These are phyloP conservation scores for Dendrobium huoshanense DNA, from an alignment of 106 monocot genomes.

Conservation along the genomic window DNA sequence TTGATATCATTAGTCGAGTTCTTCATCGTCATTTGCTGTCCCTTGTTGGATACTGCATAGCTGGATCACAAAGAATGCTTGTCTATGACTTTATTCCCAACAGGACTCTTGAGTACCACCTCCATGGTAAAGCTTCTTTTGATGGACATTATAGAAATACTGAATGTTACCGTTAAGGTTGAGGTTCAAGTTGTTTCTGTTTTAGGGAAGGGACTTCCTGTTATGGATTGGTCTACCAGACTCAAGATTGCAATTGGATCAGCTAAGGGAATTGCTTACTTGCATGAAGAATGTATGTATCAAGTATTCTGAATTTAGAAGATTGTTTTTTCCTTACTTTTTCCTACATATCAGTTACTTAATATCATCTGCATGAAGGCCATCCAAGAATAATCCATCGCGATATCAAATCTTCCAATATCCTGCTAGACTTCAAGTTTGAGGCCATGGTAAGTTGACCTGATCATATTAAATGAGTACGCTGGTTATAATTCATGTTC, in stretches of 20 bases:
- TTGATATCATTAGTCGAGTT: constrained; percentile 88
- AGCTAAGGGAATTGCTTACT: constrained; percentile 80
- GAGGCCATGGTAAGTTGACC: constrained; percentile 64
- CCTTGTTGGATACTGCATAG: constrained; percentile 75
- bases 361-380: constrained; percentile 30
- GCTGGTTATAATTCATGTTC: not conserved
- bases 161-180: not conserved
- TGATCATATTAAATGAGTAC: not conserved
- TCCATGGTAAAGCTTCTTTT: constrained; percentile 47
- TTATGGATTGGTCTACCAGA: constrained; percentile 73
- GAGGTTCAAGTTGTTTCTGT: constrained; percentile 3
- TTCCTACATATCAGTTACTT: not conserved
- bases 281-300: constrained; percentile 88
- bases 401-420: constrained; percentile 84
- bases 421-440: constrained; percentile 67
- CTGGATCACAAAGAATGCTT: constrained; percentile 66
- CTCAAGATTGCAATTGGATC: constrained; percentile 76
- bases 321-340: not conserved
- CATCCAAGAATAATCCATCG: constrained; percentile 91
- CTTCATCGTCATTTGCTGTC: constrained; percentile 91
- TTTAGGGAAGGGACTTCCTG: constrained; percentile 52
- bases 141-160: not conserved
- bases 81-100: constrained; percentile 86
- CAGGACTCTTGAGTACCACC: constrained; percentile 79
- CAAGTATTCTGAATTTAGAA: not conserved